These are phyloP conservation scores for Rosa hybrid DNA, from an alignment of 331 rosid genomes.

Conservation along the genomic window DNA sequence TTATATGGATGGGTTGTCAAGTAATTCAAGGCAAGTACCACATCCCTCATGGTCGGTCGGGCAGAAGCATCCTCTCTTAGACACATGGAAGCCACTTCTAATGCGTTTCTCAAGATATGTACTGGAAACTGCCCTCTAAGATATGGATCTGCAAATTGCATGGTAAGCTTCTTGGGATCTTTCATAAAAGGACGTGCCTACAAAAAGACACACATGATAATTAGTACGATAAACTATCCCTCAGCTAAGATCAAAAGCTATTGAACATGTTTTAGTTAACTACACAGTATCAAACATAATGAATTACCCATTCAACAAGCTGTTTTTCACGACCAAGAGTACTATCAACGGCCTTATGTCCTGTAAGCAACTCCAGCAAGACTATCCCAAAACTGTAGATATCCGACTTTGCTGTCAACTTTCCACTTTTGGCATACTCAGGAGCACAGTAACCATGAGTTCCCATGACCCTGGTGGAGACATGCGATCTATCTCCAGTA, in stretches of 20 bases:
- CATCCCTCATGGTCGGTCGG: conserved; percentile 50
- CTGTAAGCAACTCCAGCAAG: conserved; percentile 59
- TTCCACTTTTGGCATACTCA: conserved; percentile 61
- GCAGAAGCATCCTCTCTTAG: conserved; percentile 44
- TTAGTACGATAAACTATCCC: not conserved
- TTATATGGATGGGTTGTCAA: conserved; percentile 36
- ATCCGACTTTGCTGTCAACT: conserved; percentile 55
- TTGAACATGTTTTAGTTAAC: not conserved
- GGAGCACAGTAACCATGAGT: conserved; percentile 74
- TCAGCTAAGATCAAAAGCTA: not conserved
- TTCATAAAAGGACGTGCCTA: conserved; percentile 51
- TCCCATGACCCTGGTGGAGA: conserved; percentile 67
- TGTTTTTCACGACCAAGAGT: conserved; percentile 33
- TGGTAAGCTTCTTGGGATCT: conserved; percentile 23
- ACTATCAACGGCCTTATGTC: conserved; percentile 49
- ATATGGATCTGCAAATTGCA: conserved; percentile 45
- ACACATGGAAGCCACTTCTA: conserved; percentile 57
- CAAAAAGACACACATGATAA: not conserved
- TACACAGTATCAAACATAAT: not conserved
- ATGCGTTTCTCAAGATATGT: conserved; percentile 30
- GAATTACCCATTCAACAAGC: conserved; percentile 61
- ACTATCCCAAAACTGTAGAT: conserved; percentile 66
- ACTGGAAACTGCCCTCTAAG: conserved; percentile 36
- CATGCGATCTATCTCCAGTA: conserved; percentile 48
- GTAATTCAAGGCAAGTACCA: conserved; percentile 46